Conservation (phyloP, 1,284 basidiomycete species). For the Marasmius oreades region DNA sequence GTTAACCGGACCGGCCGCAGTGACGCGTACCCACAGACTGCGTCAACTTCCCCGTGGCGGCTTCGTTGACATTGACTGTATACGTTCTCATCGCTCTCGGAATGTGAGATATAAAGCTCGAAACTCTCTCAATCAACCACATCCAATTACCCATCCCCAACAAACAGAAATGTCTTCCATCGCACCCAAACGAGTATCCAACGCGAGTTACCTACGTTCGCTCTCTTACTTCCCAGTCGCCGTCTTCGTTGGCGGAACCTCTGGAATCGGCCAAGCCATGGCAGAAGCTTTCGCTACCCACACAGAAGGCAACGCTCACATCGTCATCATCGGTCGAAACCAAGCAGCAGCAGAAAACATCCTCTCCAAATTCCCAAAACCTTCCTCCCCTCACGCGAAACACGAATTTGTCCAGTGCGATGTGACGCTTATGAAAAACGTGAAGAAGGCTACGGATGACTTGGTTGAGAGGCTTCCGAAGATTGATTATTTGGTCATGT, state of each 20-base stretch:
- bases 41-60: no score
- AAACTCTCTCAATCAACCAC: background rate
- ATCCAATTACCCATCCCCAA: background rate
- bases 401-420: slow-evolving; percentile 46
- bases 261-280: slow-evolving; percentile 43
- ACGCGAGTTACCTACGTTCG: slow-evolving; percentile 23
- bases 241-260: slow-evolving; percentile 45
- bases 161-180: slow-evolving; percentile 21
- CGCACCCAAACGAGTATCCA: slow-evolving; percentile 28
- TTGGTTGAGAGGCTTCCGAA: slow-evolving; percentile 16
- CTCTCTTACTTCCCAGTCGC: slow-evolving; percentile 34
- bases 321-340: slow-evolving; percentile 46
- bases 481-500: slow-evolving; percentile 23
- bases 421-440: slow-evolving; percentile 40
- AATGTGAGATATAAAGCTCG: background rate
- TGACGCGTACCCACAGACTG: no score
- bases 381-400: slow-evolving; percentile 18
- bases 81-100: no score
- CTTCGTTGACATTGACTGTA: no score
- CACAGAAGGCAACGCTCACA: slow-evolving; percentile 37
- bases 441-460: slow-evolving; percentile 28
- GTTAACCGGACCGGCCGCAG: no score
- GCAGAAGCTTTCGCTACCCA: slow-evolving; percentile 34
- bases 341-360: slow-evolving; percentile 36
- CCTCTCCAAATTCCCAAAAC: slow-evolving; percentile 33